Conservation (phyloP, 331 rosid genomes). For the Rosa hybrid region DNA sequence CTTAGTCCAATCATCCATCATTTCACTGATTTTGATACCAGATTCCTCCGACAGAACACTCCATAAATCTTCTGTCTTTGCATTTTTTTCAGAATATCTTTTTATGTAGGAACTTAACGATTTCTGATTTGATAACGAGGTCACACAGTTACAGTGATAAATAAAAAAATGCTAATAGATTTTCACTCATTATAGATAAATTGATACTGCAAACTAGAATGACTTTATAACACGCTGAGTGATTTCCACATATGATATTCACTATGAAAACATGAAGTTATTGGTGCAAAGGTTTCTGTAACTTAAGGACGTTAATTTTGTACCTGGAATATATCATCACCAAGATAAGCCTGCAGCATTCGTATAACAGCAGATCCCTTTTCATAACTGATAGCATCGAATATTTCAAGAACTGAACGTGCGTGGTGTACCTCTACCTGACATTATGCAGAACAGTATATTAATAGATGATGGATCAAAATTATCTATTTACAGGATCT, state of each 20-base stretch:
- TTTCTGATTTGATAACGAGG: slow-evolving; percentile 51
- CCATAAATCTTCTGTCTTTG: slow-evolving; percentile 83
- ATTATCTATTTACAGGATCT: neutral
- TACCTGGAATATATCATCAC: slow-evolving; percentile 59
- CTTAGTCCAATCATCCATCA: slow-evolving; percentile 82
- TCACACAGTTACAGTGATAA: slow-evolving; percentile 12
- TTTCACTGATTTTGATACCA: slow-evolving; percentile 60
- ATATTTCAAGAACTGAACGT: slow-evolving; percentile 48
- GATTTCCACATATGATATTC: neutral
- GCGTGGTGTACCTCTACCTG: slow-evolving; percentile 65
- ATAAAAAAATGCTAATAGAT: neutral
- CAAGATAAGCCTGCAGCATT: slow-evolving; percentile 62
- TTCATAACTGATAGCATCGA: slow-evolving; percentile 57
- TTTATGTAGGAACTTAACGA: slow-evolving; percentile 64
- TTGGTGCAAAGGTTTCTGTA: slow-evolving; percentile 1
- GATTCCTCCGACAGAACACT: slow-evolving; percentile 73
- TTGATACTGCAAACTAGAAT: neutral
- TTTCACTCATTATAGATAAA: neutral
- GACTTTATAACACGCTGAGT: neutral
- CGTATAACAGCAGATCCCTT: slow-evolving; percentile 60
- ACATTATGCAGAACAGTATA: slow-evolving; percentile 20
- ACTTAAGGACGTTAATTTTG: neutral
- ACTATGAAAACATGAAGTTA: neutral
- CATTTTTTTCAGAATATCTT: slow-evolving; percentile 64
- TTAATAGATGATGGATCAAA: neutral